Base-by-base conservation (phyloP, 306 rosid genomes). In the Acacia crassicarpa region DNA sequence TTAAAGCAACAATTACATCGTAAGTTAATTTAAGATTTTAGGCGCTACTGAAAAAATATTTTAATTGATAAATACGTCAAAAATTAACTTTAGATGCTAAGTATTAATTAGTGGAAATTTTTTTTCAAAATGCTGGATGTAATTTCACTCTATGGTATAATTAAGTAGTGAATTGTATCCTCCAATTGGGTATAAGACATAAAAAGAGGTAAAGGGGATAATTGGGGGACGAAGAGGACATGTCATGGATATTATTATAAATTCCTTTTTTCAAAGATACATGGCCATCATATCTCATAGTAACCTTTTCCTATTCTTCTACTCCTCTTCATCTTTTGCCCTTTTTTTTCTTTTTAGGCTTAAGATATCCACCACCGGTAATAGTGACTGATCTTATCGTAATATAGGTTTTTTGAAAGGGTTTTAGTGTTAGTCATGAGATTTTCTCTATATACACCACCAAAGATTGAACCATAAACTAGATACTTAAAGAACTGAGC, bases 351-450 rank as follows among this genome's bases (percentile, higher is more conserved):
- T 22, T 13, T 35, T 35, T 4, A 38, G 40, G 7, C 0, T 5
- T 0, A 38, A 1, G 40, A 27, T 35, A 35, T 35, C 1, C 8
- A 35, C 8, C 40, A 1, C 1, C 1, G 8, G 0, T 38, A 6
- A 1, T 6, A 38, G 0, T 1, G 0, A 38, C 8, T 38, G 6
- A 38, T 38, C 8, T 1, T 1, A 38, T 6, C 1, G 0, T 6
- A 6, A 0, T 0, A 0, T 38, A 6, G 1, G 6, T 0, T 38
- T 38, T 0, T 1, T 38, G 0, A 6, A 38, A 4, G 7, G 40
- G 7, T 35, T 4, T 35, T 35, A 35, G 7, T 35, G 40, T 0
- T 35, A 0, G 1, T 1, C 1, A 38, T 38, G 1, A 38, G 8
- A 38, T 38, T 1, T 1, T 38, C 41, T 38, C 8, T 1, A 38